Conservation (phyloP, 2,329 filamentous ascomycete genomes). For the Fusarium sp. region DNA sequence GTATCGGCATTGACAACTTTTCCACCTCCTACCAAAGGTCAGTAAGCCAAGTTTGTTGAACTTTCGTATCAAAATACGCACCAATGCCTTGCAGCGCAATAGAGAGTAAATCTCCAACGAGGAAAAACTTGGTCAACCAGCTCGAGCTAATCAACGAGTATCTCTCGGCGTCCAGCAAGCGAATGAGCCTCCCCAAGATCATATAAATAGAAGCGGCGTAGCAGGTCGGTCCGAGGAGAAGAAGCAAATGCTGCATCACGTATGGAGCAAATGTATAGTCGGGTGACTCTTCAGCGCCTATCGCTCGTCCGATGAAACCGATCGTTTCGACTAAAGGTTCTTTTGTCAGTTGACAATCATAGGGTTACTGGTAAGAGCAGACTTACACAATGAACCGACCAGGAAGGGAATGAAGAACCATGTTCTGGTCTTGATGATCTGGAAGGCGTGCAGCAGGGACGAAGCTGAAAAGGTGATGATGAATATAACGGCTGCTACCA, state of each 20-base stretch:
- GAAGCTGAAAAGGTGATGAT: background rate
- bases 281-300: slow-evolving; percentile 55
- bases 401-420: slow-evolving; percentile 6
- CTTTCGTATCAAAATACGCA: background rate
- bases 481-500: background rate
- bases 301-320: slow-evolving; percentile 59
- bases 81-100: slow-evolving; percentile 47
- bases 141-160: slow-evolving; percentile 54
- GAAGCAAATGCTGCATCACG: slow-evolving; percentile 52
- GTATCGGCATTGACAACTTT: slow-evolving; percentile 17
- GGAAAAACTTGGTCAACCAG: slow-evolving; percentile 62
- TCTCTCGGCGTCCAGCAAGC: slow-evolving; percentile 49
- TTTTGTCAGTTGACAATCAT: background rate
- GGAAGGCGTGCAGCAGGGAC: background rate
- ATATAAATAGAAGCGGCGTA: slow-evolving; percentile 60
- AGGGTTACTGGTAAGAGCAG: no score
- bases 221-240: slow-evolving; percentile 52
- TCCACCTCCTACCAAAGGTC: slow-evolving; percentile 8
- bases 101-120: slow-evolving; percentile 59
- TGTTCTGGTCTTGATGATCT: background rate
- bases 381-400: background rate
- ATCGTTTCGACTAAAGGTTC: slow-evolving; percentile 25
- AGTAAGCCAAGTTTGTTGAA: no score
- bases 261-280: slow-evolving; percentile 47
- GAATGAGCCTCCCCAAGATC: slow-evolving; percentile 54